Percentiles rank a stretch among this genome's conserved stretches.
Conservation (phyloP, 164 flowering plant species). For the Akebia trifoliata region DNA sequence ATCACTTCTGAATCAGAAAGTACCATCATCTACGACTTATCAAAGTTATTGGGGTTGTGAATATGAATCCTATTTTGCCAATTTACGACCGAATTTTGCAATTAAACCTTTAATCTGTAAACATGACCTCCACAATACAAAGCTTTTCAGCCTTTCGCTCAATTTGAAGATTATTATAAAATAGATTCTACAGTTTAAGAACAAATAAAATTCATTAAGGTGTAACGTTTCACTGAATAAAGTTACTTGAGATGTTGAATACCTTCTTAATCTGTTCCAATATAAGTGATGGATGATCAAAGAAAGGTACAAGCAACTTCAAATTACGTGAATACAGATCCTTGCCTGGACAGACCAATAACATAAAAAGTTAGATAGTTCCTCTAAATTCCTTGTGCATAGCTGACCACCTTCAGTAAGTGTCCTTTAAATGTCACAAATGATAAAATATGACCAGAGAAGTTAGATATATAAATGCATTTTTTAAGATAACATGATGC, state of each 20-base stretch:
- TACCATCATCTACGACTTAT: too few species aligned
- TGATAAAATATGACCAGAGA: neutral
- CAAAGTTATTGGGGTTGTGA: too few species aligned
- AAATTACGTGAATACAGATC: constrained; percentile 77
- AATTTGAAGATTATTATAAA: too few species aligned
- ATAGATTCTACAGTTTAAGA: too few species aligned
- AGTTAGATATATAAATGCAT: neutral
- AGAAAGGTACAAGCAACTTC: constrained; percentile 87
- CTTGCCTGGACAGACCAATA: constrained; percentile 45
- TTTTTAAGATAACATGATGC: neutral
- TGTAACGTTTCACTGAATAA: too few species aligned
- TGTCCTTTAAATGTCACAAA: constrained; percentile 6
- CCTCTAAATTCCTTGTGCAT: neutral
- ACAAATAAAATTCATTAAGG: too few species aligned
- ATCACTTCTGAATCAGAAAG: neutral
- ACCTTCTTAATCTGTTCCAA: constrained; percentile 72
- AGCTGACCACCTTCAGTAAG: neutral
- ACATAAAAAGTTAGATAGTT: constrained; percentile 8
- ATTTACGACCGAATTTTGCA: too few species aligned
- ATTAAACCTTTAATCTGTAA: too few species aligned
- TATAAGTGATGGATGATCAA: constrained; percentile 64
- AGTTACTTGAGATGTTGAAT: constrained; percentile 10
- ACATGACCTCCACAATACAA: too few species aligned
- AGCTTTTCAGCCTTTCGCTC: too few species aligned
- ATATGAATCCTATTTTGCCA: too few species aligned